Evolutionary conservation across 495 filamentous ascomycete genomes (phyloP), one percentile per base, ranked within the genome.

Genomic region (Tuber calosporum): DNA sequence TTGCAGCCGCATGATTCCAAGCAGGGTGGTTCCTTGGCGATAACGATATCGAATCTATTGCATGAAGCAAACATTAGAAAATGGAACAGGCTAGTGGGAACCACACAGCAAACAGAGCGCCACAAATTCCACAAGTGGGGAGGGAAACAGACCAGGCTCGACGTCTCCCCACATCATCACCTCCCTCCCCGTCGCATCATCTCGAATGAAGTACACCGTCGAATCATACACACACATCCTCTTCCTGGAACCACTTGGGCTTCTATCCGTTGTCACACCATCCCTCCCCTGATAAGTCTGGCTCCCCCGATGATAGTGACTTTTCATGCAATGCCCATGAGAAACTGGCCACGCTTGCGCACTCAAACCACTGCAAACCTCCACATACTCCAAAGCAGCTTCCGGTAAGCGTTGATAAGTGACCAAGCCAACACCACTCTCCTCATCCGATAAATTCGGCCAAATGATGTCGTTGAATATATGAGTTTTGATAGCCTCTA

Each of bases 391-490:
- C 74, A 93, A 92, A 17, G 93, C 93, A n/a, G 92, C 93, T 79
- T 97, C 92, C 2, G 90, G 88, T 34, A 99, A 84, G 38, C 95
- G 89, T 82, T 92, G 91, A 77, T 96, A 98, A 13, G 92, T 97
- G 40, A 98, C 88, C 8, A 99, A 84, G 2, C 96, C 96, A 37
- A 93, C 93, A 20, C 96, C 95, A 41, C 92, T 93, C 82, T 96
- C 93, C 84, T 99, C 96, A 82, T 98, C 93, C 0, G 93, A 95
- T 43, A 99, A 84, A 77, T 99, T 99, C 0, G 95, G 95, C 96
- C 96, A 99, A 69, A 99, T 96, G 66, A 97, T 83, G 80, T 97
- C 93, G 83, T 99, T 99, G 85, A 98, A 99, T 72, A 99, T 91
- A 82, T 99, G 93, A 15, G 86, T 88, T 80, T 97, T 97, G 81